Evolutionary conservation across 139 green algal species (phyloP), one percentile per base, ranked within the genome.

Genomic region (Chlamydomonas applanata): DNA sequence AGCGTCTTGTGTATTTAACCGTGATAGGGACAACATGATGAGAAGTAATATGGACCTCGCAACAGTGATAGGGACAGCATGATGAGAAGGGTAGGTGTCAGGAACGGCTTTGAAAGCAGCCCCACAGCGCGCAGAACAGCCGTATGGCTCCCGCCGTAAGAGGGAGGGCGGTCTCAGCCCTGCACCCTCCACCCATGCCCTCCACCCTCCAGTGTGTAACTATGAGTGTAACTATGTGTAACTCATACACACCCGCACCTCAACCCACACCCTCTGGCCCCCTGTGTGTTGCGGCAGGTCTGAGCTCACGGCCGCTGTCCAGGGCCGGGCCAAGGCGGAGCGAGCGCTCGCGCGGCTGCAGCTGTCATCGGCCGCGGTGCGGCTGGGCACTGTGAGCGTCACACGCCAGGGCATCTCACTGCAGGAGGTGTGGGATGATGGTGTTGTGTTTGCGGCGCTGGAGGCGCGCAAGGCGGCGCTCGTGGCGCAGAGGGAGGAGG

Each of bases 381-480:
- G 85, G 19, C 73, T 92, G 59, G 87, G 87, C 17, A 57, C 2
- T 1, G 59, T 88, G 2, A 57, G 46, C 3, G 49, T 89, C 11
- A 22, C 77, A 27, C 69, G 88, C 0, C 61, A 69, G 3, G 88
- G 88, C 5, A 60, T 77, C 40, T 75, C 83, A 36, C 73, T 80
- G 45, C 49, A 81, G 11, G 62, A 72, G 0, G 74, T 94, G 3
- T 97, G 92, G 92, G 91, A 96, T 73, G 91, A 96, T 54, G 93
- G 93, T 1, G 61, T 74, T 13, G 91, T 90, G 16, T 87, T 94
- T n/a, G 70, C 75, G 24, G 87, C 91, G 30, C 69, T 96, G 29
- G 52, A 75, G 11, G 20, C 19, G 1, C 79, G 79, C 33, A 34
- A 78, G 72, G 53, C 65, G 7, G 76, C 63, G 2, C 40, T 97